Conservation (phyloP, 345 rosid species). For the Gossypium australe region DNA sequence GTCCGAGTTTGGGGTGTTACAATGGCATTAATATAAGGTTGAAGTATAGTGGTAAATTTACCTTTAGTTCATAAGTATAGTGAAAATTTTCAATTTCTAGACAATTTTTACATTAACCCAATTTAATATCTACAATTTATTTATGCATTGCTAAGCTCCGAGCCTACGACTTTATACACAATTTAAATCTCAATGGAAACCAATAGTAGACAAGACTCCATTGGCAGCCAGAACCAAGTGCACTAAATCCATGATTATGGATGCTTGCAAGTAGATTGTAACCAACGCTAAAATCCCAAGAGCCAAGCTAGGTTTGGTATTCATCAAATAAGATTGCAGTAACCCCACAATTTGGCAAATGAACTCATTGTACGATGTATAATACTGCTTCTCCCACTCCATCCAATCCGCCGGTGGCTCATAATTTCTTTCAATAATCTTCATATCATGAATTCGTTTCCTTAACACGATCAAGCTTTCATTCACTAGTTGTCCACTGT, state of each 20-base stretch:
- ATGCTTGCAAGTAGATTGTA: constrained; percentile 14
- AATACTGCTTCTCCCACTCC: constrained; percentile 47
- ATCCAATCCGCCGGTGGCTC: constrained; percentile 36
- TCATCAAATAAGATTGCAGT: constrained; percentile 36
- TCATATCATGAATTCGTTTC: constrained; percentile 34
- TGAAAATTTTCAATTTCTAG: too few species aligned
- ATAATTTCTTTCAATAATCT: constrained; percentile 24
- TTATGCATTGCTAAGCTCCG: too few species aligned
- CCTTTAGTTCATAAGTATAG: too few species aligned
- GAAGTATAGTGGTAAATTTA: too few species aligned
- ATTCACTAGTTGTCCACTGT: constrained; percentile 22
- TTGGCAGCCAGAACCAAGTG: neutral
- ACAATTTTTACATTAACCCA: too few species aligned
- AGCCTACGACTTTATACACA: too few species aligned
- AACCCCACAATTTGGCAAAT: constrained; percentile 29
- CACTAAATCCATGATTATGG: constrained; percentile 1
- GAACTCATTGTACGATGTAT: constrained; percentile 17
- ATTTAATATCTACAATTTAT: too few species aligned
- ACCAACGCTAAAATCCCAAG: constrained; percentile 24
- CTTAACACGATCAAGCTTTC: constrained; percentile 33
- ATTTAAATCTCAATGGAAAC: neutral
- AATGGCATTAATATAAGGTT: too few species aligned
- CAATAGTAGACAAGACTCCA: neutral
- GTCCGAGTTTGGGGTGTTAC: too few species aligned
- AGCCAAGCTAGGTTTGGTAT: constrained; percentile 34